Evolutionary conservation across 371 early-diverging fungal genomes (phyloP).

Genomic region (Dichotomocladium elegans): DNA sequence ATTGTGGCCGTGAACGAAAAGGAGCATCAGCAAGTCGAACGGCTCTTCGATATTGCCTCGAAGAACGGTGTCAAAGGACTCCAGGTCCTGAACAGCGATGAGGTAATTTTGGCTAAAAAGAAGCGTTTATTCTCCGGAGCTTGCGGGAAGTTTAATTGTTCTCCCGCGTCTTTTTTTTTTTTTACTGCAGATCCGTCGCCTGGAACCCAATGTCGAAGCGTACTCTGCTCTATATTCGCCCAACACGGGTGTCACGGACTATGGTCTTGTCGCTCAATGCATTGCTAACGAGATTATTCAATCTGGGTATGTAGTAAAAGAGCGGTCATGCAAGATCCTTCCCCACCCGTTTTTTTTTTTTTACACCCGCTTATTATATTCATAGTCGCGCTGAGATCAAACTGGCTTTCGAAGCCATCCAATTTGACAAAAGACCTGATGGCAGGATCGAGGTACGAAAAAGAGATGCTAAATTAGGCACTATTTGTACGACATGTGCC

Average conservation of each 20-base stretch:
- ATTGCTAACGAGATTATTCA: conserved; percentile 45
- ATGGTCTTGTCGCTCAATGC: conserved; percentile 41
- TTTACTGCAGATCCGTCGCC: conserved; percentile 28
- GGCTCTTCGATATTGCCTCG: conserved; percentile 32
- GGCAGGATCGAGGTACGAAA: conserved; percentile 29
- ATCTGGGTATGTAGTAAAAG: too few species aligned
- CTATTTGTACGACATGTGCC: too few species aligned
- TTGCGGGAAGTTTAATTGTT: background rate
- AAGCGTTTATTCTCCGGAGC: background rate
- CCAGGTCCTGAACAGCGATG: conserved; percentile 38
- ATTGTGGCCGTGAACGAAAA: conserved; percentile 44
- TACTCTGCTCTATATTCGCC: conserved; percentile 49
- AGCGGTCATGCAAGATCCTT: too few species aligned
- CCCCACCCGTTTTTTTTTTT: background rate
- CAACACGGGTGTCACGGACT: conserved; percentile 47
- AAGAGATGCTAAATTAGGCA: background rate
- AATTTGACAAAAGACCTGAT: conserved; percentile 33
- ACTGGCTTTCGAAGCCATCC: conserved; percentile 41
- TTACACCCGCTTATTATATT: background rate
- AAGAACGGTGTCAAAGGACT: conserved; percentile 46
- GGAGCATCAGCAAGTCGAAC: conserved; percentile 42
- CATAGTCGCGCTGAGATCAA: conserved; percentile 47
- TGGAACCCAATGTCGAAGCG: conserved; percentile 46
- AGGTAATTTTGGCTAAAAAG: conserved; percentile 16
- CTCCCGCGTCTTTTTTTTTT: background rate